phyloP scores from a whole-genome alignment of 768 basidiomycete genomes.

The Leccinum subgranulosum region DNA sequence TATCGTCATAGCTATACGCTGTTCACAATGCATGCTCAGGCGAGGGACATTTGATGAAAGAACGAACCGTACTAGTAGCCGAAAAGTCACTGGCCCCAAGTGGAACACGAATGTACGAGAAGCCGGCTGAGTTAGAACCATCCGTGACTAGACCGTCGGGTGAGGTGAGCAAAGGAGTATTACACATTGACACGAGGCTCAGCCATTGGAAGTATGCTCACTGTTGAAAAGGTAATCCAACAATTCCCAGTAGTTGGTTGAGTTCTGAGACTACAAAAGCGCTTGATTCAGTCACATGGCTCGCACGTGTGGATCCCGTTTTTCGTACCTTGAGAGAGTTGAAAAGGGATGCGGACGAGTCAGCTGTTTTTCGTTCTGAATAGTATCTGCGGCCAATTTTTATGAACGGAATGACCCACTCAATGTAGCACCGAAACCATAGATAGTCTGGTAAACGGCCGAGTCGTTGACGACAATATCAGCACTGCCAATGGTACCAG shows the following conservation, averaged over 20 bases:
- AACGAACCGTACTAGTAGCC: constrained; percentile 39
- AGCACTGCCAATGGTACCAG: constrained; percentile 54
- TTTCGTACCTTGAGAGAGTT: constrained; percentile 59
- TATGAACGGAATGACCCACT: constrained; percentile 39
- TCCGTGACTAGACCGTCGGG: constrained; percentile 43
- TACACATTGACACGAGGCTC: not conserved
- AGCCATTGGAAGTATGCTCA: constrained; percentile 1
- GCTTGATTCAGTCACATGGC: constrained; percentile 2
- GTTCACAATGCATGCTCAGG: constrained; percentile 1
- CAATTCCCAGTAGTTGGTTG: constrained; percentile 55
- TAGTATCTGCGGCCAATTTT: not conserved
- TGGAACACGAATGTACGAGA: constrained; percentile 67
- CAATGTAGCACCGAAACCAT: constrained; percentile 64
- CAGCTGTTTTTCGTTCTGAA: constrained; percentile 42
- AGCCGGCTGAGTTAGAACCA: constrained; percentile 58
- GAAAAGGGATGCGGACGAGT: constrained; percentile 62
- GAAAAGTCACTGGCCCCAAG: constrained; percentile 78
- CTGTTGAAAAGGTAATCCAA: constrained; percentile 56
- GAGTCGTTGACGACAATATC: constrained; percentile 62
- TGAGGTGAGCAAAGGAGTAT: not conserved
- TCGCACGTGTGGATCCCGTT: not conserved
- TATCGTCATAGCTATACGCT: constrained; percentile 69
- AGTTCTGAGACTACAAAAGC: constrained; percentile 43
- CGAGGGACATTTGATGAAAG: not conserved
- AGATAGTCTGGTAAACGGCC: constrained; percentile 55